Evolutionary conservation across 192 early-diverging fungal species (phyloP), one percentile per base, ranked within the genome.

Genomic region (Lobosporangium transversale): DNA sequence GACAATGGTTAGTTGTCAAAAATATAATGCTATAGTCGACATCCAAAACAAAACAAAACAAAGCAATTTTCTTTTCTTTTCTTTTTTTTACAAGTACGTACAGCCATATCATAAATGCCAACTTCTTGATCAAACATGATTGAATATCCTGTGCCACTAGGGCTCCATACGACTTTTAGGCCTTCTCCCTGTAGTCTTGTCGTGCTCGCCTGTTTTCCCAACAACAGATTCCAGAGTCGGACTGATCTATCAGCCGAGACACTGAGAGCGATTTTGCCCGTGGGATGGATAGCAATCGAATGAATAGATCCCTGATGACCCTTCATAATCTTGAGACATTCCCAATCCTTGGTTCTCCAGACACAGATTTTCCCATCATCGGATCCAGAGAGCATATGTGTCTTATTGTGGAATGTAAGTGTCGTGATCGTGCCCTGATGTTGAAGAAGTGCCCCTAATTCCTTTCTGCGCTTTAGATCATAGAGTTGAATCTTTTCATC

Each of bases 331-430:
- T 93, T 95, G 62, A 99, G 87, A 52, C 87, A 88, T 74, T 98
- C 96, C 98, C 98, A 99, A 81, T 98, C 98, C 70, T 93, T 94
- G 42, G 94, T 90, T 67, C 98, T 82, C 81, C 94, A 95, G 33
- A 99, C 89, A 50, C 91, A 89, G 31, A 99, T 87, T 11, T 82
- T 85, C 30, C 94, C 94, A 79, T 97, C 97, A 53, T 97, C 96
- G 52, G 92, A 92, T 42, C 91, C 91, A 29, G 93, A 91, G 3
- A 99, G 78, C 85, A 99, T 83, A 62, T 98, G 94, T 1, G 90
- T 86, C 58, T 89, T 90, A 44, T 87, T 84, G 78, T 91, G 89
- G 70, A 97, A 98, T 11, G 83, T 70, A n/a, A 99, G 73, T 5
- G 86, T 81, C 18, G 95, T 97, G 53, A 98, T 94, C 4, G 96